Base-by-base conservation (phyloP, 1,284 basidiomycete genomes). In the Ustilago tritici region DNA sequence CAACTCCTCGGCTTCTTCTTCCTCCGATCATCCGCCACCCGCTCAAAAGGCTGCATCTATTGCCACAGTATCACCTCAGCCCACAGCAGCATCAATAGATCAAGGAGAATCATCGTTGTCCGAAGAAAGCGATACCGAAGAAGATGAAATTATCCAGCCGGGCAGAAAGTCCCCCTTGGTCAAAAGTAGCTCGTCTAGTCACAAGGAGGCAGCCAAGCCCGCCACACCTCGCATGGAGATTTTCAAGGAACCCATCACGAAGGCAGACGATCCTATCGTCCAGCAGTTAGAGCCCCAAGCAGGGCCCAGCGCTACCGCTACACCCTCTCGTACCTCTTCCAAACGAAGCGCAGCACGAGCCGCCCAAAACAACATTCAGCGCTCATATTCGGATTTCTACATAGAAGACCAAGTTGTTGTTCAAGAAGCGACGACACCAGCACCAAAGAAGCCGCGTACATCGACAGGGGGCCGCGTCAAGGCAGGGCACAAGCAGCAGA, bases 331-430 rank as follows among this genome's bases (percentile, higher is more conserved):
- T 35, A 41, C 46, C 47, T 47, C 59, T 7, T 66, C 64, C 6
- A 72, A 72, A 32, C 65, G 70, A 15, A 67, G 58, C 19, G 70
- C 70, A 28, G 65, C 70, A 12, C 56, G 56, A 23, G 70, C 65
- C 4, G 70, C 70, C 17, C 61, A 72, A 38, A 60, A 55, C 35
- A 67, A 19, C 49, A 72, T 72, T 7, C 60, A 67, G 17, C 65
- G 61, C 47, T 56, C 70, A 46, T 72, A 67, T 32, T 59, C 61
- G 3, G 61, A 67, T 10, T 40, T 52, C 12, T 49, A 19, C n/a
- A n/a, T 4, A 2, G 41, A 43, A 10, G 56, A 59, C 17, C 28
- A 34, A 6, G 56, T 34, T 2, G 14, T 32, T 0, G 61, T 56
- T 41, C 49, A 65, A 14, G 43, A 12, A 1, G 9, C 50, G n/a